Base-by-base conservation (phyloP, 179 eudicot genomes). In the Vitellaria paradoxa region DNA sequence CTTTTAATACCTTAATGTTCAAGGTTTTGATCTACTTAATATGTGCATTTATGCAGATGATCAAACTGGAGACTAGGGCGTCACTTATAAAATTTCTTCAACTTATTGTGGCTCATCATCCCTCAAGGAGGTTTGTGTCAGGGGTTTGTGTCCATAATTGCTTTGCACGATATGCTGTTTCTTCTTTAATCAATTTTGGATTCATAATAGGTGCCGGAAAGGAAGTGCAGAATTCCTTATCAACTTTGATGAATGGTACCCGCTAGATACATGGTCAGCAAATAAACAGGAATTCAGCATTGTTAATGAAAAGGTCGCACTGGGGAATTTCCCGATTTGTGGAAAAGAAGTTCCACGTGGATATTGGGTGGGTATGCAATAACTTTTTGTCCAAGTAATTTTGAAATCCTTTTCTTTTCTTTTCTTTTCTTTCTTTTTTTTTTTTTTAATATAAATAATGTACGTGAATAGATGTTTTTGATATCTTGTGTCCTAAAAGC, bases 321-420 rank as follows among this genome's bases (percentile, higher is more conserved):
- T 87, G 7, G 74, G 70, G 66, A 84, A 84, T 87, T 85, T 84
- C 79, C 91, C 81, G 49, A 91, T 96, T 77, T 96, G 99, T 85
- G 99, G 99, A 73, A 87, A 89, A 83, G 94, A 90, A 83, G 88
- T 93, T 85, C 99, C 99, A 74, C 96, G 98, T 69, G 98, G 97
- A 86, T 91, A 91, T 82, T 96, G 98, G 98, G 99, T 96, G 78
- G 72, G 94, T 84, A 55, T 62, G 9, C 66, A 2, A 17, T 79
- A 13, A 9, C 11, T 30, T 64, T 46, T 72, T 72, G 52, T 71
- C 73, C 65, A 45, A 21, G 11, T 65, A 66, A 40, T 72, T 56
- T n/a, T 62, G 40, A 15, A 15, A 21, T 68, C 46, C 7, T 72
- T 8, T 50, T 37, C 74, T 57, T 60, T 56, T 13, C 42, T 11